Evolutionary conservation across 495 filamentous ascomycete species (phyloP).

Genomic region (Xylaria curta): DNA sequence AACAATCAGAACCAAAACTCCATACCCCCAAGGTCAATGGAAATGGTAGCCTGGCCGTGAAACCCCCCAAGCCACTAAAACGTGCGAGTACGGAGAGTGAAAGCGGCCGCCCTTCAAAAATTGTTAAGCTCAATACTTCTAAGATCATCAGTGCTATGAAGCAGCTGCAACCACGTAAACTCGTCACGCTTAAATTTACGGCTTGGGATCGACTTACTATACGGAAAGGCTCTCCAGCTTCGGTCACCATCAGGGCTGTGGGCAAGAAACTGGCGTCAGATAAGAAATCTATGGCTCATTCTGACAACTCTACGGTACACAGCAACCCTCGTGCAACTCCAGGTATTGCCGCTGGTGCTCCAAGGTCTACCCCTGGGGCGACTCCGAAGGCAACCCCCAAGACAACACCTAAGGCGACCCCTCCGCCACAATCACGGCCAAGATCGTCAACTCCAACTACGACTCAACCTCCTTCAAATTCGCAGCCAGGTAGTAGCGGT

Average conservation of each 20-base stretch:
- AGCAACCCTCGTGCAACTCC: conserved; percentile 11
- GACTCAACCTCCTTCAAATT: conserved; percentile 11
- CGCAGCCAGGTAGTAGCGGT: conserved; percentile 16
- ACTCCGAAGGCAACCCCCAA: conserved; percentile 5
- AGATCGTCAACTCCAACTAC: conserved; percentile 26
- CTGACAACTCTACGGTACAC: background rate
- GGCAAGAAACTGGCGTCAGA: conserved; percentile 21
- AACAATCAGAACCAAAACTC: conserved; percentile 30
- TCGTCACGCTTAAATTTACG: conserved; percentile 35
- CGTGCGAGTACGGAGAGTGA: conserved; percentile 37
- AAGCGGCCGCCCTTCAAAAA: conserved; percentile 46
- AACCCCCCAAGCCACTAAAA: conserved; percentile 33
- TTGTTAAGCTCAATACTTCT: conserved; percentile 42
- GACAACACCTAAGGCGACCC: conserved; percentile 8
- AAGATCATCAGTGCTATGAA: conserved; percentile 31
- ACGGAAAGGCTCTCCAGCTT: conserved; percentile 23
- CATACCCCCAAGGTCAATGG: conserved; percentile 32
- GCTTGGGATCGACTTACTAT: conserved; percentile 35
- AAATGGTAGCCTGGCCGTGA: conserved; percentile 28
- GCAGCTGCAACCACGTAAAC: conserved; percentile 19
- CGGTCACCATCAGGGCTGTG: conserved; percentile 15
- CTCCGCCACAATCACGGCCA: conserved; percentile 25
- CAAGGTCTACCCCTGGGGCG: background rate
- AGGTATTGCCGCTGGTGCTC: background rate
- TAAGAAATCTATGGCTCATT: conserved; percentile 11